phyloP scores from a whole-genome alignment of 495 filamentous ascomycete genomes.

The Penicillium simplicissimum region DNA sequence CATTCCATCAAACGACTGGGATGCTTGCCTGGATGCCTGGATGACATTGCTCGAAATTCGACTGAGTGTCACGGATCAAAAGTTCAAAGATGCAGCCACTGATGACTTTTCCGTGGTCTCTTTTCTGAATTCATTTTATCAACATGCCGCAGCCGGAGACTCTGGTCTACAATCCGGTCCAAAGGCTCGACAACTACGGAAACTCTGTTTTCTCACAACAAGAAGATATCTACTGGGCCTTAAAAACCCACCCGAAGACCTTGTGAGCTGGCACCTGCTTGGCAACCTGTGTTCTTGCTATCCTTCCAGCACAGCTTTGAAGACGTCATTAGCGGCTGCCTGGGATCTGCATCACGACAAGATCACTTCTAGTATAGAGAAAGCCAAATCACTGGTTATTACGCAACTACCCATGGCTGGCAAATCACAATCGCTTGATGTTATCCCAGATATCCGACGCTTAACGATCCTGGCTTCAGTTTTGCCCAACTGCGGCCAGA shows the following conservation, averaged over 20 bases:
- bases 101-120: constrained; percentile 55
- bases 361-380: constrained; percentile 45
- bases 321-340: constrained; percentile 45
- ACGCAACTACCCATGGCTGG: constrained; percentile 50
- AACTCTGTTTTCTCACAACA: constrained; percentile 62
- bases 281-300: constrained; percentile 42
- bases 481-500: constrained; percentile 44
- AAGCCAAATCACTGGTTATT: constrained; percentile 48
- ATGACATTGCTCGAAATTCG: constrained; percentile 61
- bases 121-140: constrained; percentile 65
- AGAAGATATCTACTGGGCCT: constrained; percentile 39
- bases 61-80: constrained; percentile 55
- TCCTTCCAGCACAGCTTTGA: constrained; percentile 40
- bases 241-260: constrained; percentile 21
- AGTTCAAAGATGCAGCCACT: constrained; percentile 49
- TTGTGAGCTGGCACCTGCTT: constrained; percentile 43
- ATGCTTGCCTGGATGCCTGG: constrained; percentile 77
- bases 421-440: constrained; percentile 29
- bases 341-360: constrained; percentile 38
- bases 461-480: constrained; percentile 43
- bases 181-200: constrained; percentile 57
- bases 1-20: constrained; percentile 72
- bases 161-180: constrained; percentile 42
- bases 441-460: constrained; percentile 37
- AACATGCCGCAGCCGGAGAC: constrained; percentile 47